phyloP scores from a whole-genome alignment of 1,284 basidiomycete genomes.

The Rhizoctonia solani region DNA sequence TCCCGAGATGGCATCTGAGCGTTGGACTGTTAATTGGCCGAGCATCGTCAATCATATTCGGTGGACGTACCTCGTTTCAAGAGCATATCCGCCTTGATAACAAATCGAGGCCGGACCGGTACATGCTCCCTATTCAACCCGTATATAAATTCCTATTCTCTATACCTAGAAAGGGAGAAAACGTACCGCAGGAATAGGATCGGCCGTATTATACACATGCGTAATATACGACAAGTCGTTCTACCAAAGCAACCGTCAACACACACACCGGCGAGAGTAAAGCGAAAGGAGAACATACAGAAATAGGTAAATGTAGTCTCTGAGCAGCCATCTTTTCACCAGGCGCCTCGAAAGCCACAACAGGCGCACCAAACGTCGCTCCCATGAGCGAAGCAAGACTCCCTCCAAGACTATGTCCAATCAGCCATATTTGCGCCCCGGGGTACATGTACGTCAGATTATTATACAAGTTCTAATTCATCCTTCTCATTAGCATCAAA shows the following conservation, averaged over 20 bases:
- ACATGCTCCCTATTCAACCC: constrained; percentile 62
- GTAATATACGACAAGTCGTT: constrained; percentile 76
- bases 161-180: neutral
- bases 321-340: constrained; percentile 86
- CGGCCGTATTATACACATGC: constrained; percentile 85
- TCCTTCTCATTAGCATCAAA: constrained; percentile 35
- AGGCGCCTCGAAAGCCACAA: constrained; percentile 88
- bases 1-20: constrained; percentile 83
- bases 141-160: too few relatives aligned
- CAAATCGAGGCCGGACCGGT: constrained; percentile 75
- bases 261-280: too few relatives aligned
- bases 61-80: constrained; percentile 59
- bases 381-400: constrained; percentile 85
- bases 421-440: constrained; percentile 88
- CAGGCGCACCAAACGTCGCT: constrained; percentile 89
- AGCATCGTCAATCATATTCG: neutral
- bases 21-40: neutral
- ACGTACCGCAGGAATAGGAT: constrained; percentile 63
- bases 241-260: too few relatives aligned
- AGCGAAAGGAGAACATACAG: constrained; percentile 50
- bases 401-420: constrained; percentile 64
- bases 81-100: constrained; percentile 71
- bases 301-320: constrained; percentile 86
- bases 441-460: constrained; percentile 95
- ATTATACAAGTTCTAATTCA: constrained; percentile 83